Base-by-base conservation (phyloP, 2,329 filamentous ascomycete genomes). In the Pseudogymnoascus sp. region DNA sequence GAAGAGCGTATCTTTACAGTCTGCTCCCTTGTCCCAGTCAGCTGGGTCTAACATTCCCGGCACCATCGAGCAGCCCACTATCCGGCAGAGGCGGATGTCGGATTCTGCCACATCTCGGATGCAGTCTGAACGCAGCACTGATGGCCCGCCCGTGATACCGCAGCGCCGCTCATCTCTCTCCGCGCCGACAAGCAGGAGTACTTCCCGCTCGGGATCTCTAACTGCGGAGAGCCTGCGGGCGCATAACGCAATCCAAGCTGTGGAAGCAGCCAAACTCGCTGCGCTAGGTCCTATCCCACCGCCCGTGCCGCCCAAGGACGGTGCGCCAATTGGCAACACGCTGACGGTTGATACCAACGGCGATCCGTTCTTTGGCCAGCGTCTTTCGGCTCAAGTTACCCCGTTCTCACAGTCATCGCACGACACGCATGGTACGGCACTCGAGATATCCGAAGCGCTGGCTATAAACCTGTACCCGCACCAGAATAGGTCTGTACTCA, bases 391-490 rank as follows among this genome's bases (percentile, higher is more conserved):
- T 5, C 79, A 83, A 65, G 81, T 81, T 65, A 87, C 85, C 0
- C 85, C 85, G 3, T 87, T 87, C 67, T 88, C 85, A 1, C 75
- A 83, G 63, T 76, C 78, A 0, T 88, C 85, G 0, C 78, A 86
- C 58, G 84, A 86, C 14, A 74, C 72, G n/a, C 81, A 77, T 38
- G 86, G 84, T n/a, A 85, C 82, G 2, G 77, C 78, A 49, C 78
- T 79, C 3, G 84, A 86, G 66, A 80, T 88, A 41, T 84, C 84
- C 0, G 84, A 88, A 73, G 85, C 85, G 35, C 74, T 82, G 69
- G 83, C 82, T 39, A 79, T 88, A 62, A 84, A 79, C 64, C 83
- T 88, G 68, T 86, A 81, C 66, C 79, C 82, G 19, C 85, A 88
- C 66, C 83, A 87, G 68, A 87, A 87, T 67, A 85, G 80, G 58